Base-by-base conservation (phyloP, 169 alveolate species). In the Eimeria tenella region DNA sequence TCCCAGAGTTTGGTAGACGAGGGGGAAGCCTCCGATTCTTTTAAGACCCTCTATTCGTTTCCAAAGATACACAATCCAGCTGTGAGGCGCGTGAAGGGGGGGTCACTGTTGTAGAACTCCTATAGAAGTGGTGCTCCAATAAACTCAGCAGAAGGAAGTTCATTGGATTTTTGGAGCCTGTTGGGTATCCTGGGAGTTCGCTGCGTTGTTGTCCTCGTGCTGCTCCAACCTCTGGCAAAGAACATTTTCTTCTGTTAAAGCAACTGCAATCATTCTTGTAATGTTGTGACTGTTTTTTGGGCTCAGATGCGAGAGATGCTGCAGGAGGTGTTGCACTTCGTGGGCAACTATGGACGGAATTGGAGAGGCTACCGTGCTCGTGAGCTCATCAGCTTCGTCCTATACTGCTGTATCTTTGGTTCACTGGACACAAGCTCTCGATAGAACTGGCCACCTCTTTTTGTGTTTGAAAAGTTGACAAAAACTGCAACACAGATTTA, bases 281-380 rank as follows among this genome's bases (percentile, higher is more conserved):
- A 31, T 21, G 52, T 19, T 23, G 79, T 21, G 53, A 21, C 31
- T 21, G 77, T 3, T 68, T 25, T 70, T 15, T 58, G 62, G 13
- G 50, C 11, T 31, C 83, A 73, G 83, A 73, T 60, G 4, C 83
- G 83, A 15, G 15, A 4, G 15, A 11, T 73, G 83, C 83, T 73
- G 5, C 10, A 49, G 25, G 83, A 73, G 62, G 83, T 49, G 25
- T 5, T 73, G 42, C 83, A 60, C 15, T 73, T 73, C 50, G 60
- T 60, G 17, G 23, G 5, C 21, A 15, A 73, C 4, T 73, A 55
- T 17, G 58, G 50, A 50, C 23, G 15, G 83, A 60, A 55, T 5
- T 4, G 11, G 15, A 49, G 5, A 50, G 83, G 83, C 42, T 73
- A 49, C 83, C 42, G 83, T 31, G 83, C 62, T 5, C 83, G 83